Base-by-base conservation (phyloP, 2,329 filamentous ascomycete genomes). In the Neofusicoccum ribis region DNA sequence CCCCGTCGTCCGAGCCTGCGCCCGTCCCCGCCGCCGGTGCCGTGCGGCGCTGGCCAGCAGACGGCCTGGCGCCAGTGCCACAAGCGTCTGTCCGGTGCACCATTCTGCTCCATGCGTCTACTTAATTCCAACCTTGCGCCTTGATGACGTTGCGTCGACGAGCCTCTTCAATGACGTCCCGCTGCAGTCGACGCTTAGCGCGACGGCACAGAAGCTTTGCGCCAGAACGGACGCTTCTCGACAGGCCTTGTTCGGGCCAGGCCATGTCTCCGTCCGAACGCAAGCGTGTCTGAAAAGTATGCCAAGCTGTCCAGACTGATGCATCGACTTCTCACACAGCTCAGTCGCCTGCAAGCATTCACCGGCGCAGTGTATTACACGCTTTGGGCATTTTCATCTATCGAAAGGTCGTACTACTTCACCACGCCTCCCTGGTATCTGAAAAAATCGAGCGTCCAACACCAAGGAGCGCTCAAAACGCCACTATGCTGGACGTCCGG, bases 371-470 rank as follows among this genome's bases (percentile, higher is more conserved):
- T 60, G 43, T 47, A 60, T 47, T 60, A 60, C 27, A 60, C 41
- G 56, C 56, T 47, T 46, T 60, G 43, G 56, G 56, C 56, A 60
- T 60, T 58, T 31, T 47, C 56, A 60, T 60, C 43, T 60, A 60
- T 60, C 56, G 31, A 36, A 60, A 44, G 27, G 54, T 59, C 41
- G 54, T 46, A 34, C 23, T 31, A 59, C 41, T 8, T 37, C 56
- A 23, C 56, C 56, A 60, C 56, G 54, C 54, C 54, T 36, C 39
- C 20, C 54, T 31, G 54, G 41, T 41, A 44, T 59, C 54, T 36
- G 54, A 46, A 59, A 46, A 17, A 14, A 14, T 20, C 43, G 56
- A 60, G 27, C 41, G 56, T 47, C 56, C 56, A 54, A 54, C 50
- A 54, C 50, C 50, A 54, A 54, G 34, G 50, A 44, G 34, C 50